These are phyloP conservation scores for Agroathelia rolfsii DNA, from an alignment of 1,284 basidiomycete genomes.

Conservation along the genomic window DNA sequence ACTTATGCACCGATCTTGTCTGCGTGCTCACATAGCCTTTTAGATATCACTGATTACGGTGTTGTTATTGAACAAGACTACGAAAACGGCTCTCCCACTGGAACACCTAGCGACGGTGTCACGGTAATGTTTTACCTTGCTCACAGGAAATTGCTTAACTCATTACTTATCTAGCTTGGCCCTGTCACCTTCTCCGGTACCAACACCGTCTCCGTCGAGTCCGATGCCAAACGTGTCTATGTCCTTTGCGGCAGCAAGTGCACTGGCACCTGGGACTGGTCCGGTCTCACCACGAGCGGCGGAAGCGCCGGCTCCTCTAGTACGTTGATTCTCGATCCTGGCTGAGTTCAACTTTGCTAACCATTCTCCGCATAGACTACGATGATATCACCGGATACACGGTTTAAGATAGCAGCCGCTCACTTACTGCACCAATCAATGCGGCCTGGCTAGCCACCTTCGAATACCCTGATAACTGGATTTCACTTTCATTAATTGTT, in stretches of 20 bases:
- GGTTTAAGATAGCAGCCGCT: too few relatives aligned
- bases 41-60: slow-evolving; percentile 1
- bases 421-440: too few relatives aligned
- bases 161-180: too few relatives aligned
- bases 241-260: slow-evolving; percentile 4
- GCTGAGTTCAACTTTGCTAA: background rate
- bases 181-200: slow-evolving; percentile 3
- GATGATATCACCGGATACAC: slow-evolving; percentile 1
- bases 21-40: slow-evolving; percentile 1
- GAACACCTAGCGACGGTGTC: slow-evolving; percentile 4
- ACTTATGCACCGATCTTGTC: background rate
- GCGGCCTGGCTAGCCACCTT: too few relatives aligned
- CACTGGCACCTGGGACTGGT: slow-evolving; percentile 5
- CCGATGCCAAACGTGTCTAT: slow-evolving; percentile 1
- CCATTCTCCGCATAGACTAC: background rate
- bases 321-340: background rate
- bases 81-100: slow-evolving; percentile 4
- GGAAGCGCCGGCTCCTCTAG: slow-evolving; percentile 1
- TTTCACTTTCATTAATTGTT: too few relatives aligned
- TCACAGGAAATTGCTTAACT: too few relatives aligned
- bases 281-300: slow-evolving; percentile 3
- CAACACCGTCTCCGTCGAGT: slow-evolving; percentile 1
- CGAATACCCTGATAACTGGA: too few relatives aligned
- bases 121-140: too few relatives aligned
- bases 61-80: slow-evolving; percentile 6